Evolutionary conservation across 176 grass and related monocot genomes (phyloP), one percentile per base, ranked within the genome.

Genomic region (Pontederia crassipes): DNA sequence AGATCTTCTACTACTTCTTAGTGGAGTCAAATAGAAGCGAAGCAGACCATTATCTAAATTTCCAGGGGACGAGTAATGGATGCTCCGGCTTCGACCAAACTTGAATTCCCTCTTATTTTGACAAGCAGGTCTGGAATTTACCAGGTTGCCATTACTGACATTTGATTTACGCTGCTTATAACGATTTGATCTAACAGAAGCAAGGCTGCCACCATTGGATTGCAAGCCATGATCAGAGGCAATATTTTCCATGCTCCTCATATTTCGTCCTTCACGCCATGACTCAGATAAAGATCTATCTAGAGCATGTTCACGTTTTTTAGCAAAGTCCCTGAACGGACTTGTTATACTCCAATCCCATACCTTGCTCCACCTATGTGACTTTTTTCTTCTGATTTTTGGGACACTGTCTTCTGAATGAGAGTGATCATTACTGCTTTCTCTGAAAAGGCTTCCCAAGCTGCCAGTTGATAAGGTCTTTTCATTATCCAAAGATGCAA

Each of bases 1-100:
- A 2, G 10, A 55, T 55, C 27, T 72, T 54, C 82, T 77, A 15
- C 77, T 71, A 53, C 84, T 85, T 68, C 87, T 92, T 77, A 98
- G 77, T n/a, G 93, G 93, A 32, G 93, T 98, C 57, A 98, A 68
- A 45, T 98, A 98, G 72, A 98, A 98, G 52, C 93, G 78, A 54
- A 79, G 69, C 45, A 98, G 76, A 8, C 88, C 88, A 28, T 92
- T 83, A 59, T 98, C 93, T 28, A 89, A 57, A 46, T 98, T 98
- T 35, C 87, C 81, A 8, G 93, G 84, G 57, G 93, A 98, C 0
- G 84, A 80, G 12, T 98, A 98, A 79, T 98, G 84, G n/a, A 92
- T 81, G 17, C 87, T 98, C 64, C 87, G 86, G 82, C 93, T 98
- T 77, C 93, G 82, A 48, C 83, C 74, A 63, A 98, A 82, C 65